Evolutionary conservation across 108 stramenopile genomes (phyloP).

Genomic region (Cylindrotheca fusiformis): DNA sequence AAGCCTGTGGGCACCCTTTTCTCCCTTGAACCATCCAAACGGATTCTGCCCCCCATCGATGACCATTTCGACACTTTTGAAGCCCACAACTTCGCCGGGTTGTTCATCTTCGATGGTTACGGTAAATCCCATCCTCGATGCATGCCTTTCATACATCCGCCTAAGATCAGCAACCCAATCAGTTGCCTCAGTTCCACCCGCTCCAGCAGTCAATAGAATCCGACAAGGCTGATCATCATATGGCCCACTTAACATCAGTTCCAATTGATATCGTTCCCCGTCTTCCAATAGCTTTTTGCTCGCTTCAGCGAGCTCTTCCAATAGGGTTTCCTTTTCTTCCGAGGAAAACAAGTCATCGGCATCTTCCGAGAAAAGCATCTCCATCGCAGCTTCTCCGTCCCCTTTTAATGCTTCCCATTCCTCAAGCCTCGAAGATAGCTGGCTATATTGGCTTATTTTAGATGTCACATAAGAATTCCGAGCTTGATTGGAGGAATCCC

Average conservation of each 20-base stretch:
- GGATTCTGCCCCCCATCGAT: constrained; percentile 38
- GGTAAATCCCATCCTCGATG: constrained; percentile 58
- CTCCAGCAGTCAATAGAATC: constrained; percentile 94
- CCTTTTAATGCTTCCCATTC: constrained; percentile 50
- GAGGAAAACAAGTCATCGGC: constrained; percentile 10
- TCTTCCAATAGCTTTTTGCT: constrained; percentile 41
- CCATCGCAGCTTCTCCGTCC: constrained; percentile 53
- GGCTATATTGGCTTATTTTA: constrained; percentile 41
- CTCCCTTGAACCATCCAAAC: constrained; percentile 89
- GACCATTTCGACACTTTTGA: constrained; percentile 83
- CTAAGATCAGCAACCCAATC: constrained; percentile 86
- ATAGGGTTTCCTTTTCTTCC: constrained; percentile 46
- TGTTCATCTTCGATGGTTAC: constrained; percentile 47
- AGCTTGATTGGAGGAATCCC: constrained; percentile 52
- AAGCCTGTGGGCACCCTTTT: constrained; percentile 94
- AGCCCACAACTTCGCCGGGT: constrained; percentile 82
- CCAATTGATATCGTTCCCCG: constrained; percentile 59
- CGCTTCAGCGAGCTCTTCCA: constrained; percentile 50
- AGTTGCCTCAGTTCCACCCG: constrained; percentile 96
- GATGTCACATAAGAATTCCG: constrained; percentile 45
- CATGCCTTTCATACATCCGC: constrained; percentile 83
- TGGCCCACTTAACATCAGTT: constrained; percentile 66
- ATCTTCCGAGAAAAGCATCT: constrained; percentile 44
- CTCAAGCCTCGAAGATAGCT: constrained; percentile 33
- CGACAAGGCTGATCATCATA: constrained; percentile 77